Percentiles rank a stretch among this genome's conserved stretches.
These are phyloP conservation scores for Paracoccidioides lutzii DNA, from an alignment of 2,329 filamentous ascomycete genomes.

Conservation along the genomic window DNA sequence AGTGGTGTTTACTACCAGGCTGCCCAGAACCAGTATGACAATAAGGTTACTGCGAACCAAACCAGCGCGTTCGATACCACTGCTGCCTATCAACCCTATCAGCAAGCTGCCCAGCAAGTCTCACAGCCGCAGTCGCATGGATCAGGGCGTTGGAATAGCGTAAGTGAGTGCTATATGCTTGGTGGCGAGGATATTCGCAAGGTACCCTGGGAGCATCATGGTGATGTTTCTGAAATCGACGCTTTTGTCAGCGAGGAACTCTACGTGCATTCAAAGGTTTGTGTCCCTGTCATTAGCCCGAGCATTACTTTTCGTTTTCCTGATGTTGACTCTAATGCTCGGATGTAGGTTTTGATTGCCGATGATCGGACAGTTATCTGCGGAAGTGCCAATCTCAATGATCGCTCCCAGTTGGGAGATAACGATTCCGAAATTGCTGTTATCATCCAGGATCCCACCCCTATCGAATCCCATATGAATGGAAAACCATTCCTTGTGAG, in stretches of 20 bases:
- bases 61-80: conserved; percentile 27
- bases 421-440: conserved; percentile 89
- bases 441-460: conserved; percentile 64
- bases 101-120: conserved; percentile 50
- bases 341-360: conserved; percentile 54
- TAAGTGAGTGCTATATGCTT: conserved; percentile 74
- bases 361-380: conserved; percentile 74
- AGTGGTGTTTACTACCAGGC: conserved; percentile 35
- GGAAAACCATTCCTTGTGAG: conserved; percentile 59
- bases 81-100: conserved; percentile 53
- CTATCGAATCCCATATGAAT: conserved; percentile 60
- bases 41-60: conserved; percentile 31
- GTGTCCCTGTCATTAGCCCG: not conserved
- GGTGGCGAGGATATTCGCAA: conserved; percentile 50
- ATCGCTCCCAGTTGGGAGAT: conserved; percentile 63
- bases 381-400: conserved; percentile 60
- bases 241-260: conserved; percentile 92
- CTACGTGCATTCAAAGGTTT: conserved; percentile 75
- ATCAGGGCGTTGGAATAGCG: conserved; percentile 39
- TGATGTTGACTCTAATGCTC: conserved; percentile 34
- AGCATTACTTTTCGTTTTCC: conserved; percentile 9
- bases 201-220: conserved; percentile 60
- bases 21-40: conserved; percentile 32
- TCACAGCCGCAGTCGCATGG: conserved; percentile 32
- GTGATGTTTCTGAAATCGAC: conserved; percentile 61